These are phyloP conservation scores for Fusarium anguioides DNA, from an alignment of 2,329 filamentous ascomycete species.

Conservation along the genomic window DNA sequence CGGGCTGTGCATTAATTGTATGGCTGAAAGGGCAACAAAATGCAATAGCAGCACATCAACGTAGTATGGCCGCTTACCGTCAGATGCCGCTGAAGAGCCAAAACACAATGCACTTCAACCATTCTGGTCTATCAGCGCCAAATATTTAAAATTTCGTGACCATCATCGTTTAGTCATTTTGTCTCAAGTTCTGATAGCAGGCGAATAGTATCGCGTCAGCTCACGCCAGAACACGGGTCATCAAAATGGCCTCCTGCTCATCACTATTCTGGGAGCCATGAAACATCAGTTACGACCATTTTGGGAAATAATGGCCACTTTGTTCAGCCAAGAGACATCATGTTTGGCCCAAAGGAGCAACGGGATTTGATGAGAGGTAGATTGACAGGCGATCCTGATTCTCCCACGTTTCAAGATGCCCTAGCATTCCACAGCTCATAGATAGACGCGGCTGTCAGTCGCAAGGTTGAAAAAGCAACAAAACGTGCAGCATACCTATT, in stretches of 20 bases:
- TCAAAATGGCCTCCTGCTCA: conserved; percentile 23
- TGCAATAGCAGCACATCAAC: conserved; percentile 14
- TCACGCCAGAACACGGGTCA: conserved; percentile 22
- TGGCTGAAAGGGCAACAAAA: conserved; percentile 9
- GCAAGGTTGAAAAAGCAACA: conserved; percentile 28
- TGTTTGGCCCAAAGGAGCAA: conserved; percentile 26
- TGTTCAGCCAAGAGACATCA: conserved; percentile 6
- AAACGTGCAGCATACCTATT: conserved; percentile 47
- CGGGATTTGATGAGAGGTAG: conserved; percentile 12
- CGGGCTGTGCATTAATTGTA: conserved; percentile 20
- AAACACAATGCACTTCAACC: conserved; percentile 11
- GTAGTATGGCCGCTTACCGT: conserved; percentile 33
- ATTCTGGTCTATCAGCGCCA: conserved; percentile 24
- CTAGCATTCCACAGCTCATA: conserved; percentile 23
- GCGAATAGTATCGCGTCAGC: conserved; percentile 33
- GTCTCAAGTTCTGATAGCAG: conserved; percentile 27
- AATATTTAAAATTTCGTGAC: conserved; percentile 14
- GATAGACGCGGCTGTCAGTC: conserved; percentile 32
- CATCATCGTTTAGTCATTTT: conserved; percentile 25
- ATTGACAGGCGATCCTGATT: conserved; percentile 32
- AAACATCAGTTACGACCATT: conserved; percentile 25
- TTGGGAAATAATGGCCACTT: conserved; percentile 28
- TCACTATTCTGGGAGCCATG: conserved; percentile 32
- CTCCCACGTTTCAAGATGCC: conserved; percentile 43
- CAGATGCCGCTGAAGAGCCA: conserved; percentile 19